phyloP scores from a whole-genome alignment of 805 yeast genomes.

The Lachancea cidri region DNA sequence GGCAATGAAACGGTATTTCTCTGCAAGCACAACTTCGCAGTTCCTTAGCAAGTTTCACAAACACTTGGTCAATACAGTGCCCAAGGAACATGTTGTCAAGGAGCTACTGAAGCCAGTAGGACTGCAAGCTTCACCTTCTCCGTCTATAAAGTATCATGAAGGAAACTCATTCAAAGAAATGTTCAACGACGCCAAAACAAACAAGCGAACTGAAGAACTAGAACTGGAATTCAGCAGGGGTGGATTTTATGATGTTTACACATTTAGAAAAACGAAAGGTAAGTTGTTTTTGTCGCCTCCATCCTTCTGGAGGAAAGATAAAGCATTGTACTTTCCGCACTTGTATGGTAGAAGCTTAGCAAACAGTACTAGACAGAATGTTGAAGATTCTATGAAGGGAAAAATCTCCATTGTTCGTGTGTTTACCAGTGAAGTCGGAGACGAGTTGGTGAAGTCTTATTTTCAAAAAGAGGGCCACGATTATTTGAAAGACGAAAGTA shows the following conservation, averaged over 20 bases:
- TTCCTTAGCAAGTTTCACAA: conserved; percentile 32
- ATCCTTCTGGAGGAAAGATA: conserved; percentile 69
- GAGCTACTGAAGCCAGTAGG: conserved; percentile 47
- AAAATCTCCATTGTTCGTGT: conserved; percentile 28
- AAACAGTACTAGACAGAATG: conserved; percentile 24
- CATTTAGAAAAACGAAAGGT: conserved; percentile 71
- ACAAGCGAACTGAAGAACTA: conserved; percentile 45
- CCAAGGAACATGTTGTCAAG: conserved; percentile 33
- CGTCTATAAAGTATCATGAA: conserved; percentile 31
- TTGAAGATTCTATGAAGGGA: conserved; percentile 29
- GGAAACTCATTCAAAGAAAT: conserved; percentile 45
- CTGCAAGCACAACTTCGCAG: conserved; percentile 9
- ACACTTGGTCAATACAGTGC: conserved; percentile 35
- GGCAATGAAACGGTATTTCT: conserved; percentile 1
- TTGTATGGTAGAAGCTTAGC: conserved; percentile 51
- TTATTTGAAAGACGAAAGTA: conserved; percentile 8
- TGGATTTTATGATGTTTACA: conserved; percentile 60
- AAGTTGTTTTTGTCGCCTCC: conserved; percentile 79
- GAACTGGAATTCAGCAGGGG: conserved; percentile 62
- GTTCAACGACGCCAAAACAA: conserved; percentile 44
- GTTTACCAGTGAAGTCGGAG: conserved; percentile 50
- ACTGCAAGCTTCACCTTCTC: conserved; percentile 33
- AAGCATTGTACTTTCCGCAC: conserved; percentile 79
- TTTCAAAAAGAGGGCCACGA: conserved; percentile 36
- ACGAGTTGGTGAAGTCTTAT: conserved; percentile 56